Base-by-base conservation (phyloP, 768 basidiomycete species). In the Suillus discolor region DNA sequence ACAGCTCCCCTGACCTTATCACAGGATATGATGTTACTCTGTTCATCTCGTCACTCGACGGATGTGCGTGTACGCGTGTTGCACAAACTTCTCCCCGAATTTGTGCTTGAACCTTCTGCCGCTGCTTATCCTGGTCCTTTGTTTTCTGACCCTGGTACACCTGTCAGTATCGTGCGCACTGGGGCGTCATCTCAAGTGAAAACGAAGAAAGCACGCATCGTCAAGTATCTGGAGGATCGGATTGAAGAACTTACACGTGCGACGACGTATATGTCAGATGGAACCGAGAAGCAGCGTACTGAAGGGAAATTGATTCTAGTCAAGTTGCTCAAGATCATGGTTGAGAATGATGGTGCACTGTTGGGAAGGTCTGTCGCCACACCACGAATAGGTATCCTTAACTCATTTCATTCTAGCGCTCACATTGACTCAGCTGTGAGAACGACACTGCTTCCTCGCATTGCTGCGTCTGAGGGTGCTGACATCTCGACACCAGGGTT, bases 301-400 rank as follows among this genome's bases (percentile, higher is more conserved):
- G 94, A 97, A 71, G 91, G 90, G 28, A 94, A 90, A 76, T 78
- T 93, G 36, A 80, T 88, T 2, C 78, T 99, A 23, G 81, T 94
- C 36, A 89, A 84, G 67, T 73, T 98, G 45, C 77, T 99, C 54
- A 89, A 84, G 72, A 79, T 91, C 9, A 85, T 99, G 85, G 84
- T 98, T 1, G 91, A 96, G 69, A 88, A 96, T 68, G 96, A 99
- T 68, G 97, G 97, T 0, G 87, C 87, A 62, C 78, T 97, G 23
- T 87, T 88, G 39, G 95, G 94, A 80, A 92, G 88, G 96, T 98
- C 81, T 63, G 18, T 20, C 11, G 25, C 31, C 42, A 55, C 23
- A 28, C 54, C 13, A n/a, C 42, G 23, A 39, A 31, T 1, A 20
- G 31, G 47, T 47, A 53, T 31, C 41, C 39, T 44, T 67, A 63